A percentile compares a stretch with the other conserved stretches of the same genome.
Conservation (phyloP, 1,284 basidiomycete species). For the Chondrostereum purpureum region DNA sequence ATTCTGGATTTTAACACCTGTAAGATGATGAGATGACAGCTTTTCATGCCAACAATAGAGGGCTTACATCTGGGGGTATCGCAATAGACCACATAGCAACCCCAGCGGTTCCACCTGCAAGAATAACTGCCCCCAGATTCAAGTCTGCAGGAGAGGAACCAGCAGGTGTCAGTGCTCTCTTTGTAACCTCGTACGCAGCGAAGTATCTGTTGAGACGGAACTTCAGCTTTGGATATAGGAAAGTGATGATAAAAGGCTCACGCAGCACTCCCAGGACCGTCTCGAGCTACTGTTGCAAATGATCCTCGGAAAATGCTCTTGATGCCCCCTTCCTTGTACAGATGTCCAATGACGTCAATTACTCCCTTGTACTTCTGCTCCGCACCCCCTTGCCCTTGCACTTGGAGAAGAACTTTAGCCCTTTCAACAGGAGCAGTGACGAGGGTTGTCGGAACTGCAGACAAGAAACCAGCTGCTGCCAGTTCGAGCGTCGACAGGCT, state of each 20-base stretch:
- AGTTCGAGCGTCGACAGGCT: slow-evolving; percentile 77
- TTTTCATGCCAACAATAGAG: neutral
- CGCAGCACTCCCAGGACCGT: slow-evolving; percentile 96
- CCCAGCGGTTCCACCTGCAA: slow-evolving; percentile 93
- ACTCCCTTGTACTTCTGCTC: slow-evolving; percentile 85
- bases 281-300: slow-evolving; percentile 85
- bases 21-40: slow-evolving; percentile 10
- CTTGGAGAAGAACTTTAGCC: slow-evolving; percentile 94
- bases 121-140: slow-evolving; percentile 82
- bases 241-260: too few relatives aligned
- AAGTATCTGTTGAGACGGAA: too few relatives aligned
- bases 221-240: too few relatives aligned
- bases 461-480: slow-evolving; percentile 90
- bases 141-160: slow-evolving; percentile 75
- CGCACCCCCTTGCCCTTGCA: slow-evolving; percentile 80
- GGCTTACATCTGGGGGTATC: slow-evolving; percentile 87
- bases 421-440: slow-evolving; percentile 95
- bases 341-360: slow-evolving; percentile 82
- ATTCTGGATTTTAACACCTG: slow-evolving; percentile 94
- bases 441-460: slow-evolving; percentile 88
- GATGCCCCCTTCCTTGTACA: slow-evolving; percentile 93
- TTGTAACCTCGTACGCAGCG: slow-evolving; percentile 92
- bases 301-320: slow-evolving; percentile 93
- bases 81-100: slow-evolving; percentile 97
- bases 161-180: slow-evolving; percentile 77